Evolutionary conservation across 768 basidiomycete species (phyloP), one percentile per base, ranked within the genome.

Genomic region (Boletellus emodensis): DNA sequence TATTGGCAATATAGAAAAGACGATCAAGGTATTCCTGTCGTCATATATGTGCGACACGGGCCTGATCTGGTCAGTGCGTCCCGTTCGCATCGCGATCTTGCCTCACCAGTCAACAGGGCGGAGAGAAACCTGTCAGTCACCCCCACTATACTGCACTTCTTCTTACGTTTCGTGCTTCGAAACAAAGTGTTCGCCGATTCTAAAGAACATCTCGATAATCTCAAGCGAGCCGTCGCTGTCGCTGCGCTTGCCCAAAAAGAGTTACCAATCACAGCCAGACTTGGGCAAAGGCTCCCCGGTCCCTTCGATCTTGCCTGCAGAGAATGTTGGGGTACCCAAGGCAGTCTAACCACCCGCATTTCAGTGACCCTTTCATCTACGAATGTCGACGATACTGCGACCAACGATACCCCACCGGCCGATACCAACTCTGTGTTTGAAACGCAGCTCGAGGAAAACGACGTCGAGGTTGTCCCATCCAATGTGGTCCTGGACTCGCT

Each of bases 31-130:
- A 13, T 91, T 89, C 65, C 69, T 91, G 51, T 84, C 85, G 2
- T 85, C 84, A 2, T 78, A 84, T 57, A 81, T 82, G 68, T 70
- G 78, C 22, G 75, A 80, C 47, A 79, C 79, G 46, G 89, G 88
- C 14, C 66, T 87, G 32, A 75, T 82, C 50, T 89, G 83, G 87
- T 86, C 57, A 18, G 47, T 38, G 35, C 52, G 8, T 41, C 48
- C 44, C n/a, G 15, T 48, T 22, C 20, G 12, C 11, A 24, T 40
- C n/a, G 17, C 20, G 4, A 33, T 44, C 17, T 34, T 57, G 26
- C 39, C 48, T 60, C n/a, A 58, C 38, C 28, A 7, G 4, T 33
- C 20, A 1, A 34, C 70, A 79, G 77, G 74, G 61, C 72, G 0
- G 72, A 73, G 22, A 65, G 57, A 32, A 77, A 78, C 55, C 58